Percentiles rank a stretch among this genome's conserved stretches.
Evolutionary conservation across 768 basidiomycete species (phyloP).

Genomic region (Lactifluus volemus): DNA sequence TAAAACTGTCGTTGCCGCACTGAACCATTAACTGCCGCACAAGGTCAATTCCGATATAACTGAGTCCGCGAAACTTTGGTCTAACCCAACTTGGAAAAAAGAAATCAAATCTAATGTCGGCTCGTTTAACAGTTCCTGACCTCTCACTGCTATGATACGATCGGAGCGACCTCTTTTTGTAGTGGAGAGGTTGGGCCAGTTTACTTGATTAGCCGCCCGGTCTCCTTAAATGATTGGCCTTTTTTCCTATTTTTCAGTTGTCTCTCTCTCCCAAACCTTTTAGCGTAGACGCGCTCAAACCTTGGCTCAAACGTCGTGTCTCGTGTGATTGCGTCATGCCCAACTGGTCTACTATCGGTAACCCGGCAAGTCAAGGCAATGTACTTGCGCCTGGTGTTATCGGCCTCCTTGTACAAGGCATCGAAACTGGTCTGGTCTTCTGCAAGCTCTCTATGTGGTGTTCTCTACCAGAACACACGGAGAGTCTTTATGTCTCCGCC

Average conservation of each 20-base stretch:
- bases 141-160: background rate
- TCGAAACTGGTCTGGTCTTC: constrained; percentile 2
- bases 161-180: background rate
- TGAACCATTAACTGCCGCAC: too few relatives aligned
- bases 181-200: background rate
- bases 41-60: background rate
- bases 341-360: too few relatives aligned
- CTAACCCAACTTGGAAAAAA: background rate
- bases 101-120: background rate
- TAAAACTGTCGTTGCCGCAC: too few relatives aligned
- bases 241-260: background rate
- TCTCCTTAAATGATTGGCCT: background rate
- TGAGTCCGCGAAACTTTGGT: background rate
- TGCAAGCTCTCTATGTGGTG: background rate
- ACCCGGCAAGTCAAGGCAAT: background rate
- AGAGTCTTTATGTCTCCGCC: background rate
- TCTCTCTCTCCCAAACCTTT: background rate
- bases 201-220: background rate
- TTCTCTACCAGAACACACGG: background rate
- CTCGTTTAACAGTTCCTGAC: background rate
- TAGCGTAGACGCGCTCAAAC: too few relatives aligned
- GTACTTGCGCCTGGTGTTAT: background rate
- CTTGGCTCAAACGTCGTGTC: too few relatives aligned
- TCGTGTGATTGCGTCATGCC: background rate
- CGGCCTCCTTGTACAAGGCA: constrained; percentile 8